phyloP scores from a whole-genome alignment of 495 filamentous ascomycete genomes.

The Xylaria telfairii region DNA sequence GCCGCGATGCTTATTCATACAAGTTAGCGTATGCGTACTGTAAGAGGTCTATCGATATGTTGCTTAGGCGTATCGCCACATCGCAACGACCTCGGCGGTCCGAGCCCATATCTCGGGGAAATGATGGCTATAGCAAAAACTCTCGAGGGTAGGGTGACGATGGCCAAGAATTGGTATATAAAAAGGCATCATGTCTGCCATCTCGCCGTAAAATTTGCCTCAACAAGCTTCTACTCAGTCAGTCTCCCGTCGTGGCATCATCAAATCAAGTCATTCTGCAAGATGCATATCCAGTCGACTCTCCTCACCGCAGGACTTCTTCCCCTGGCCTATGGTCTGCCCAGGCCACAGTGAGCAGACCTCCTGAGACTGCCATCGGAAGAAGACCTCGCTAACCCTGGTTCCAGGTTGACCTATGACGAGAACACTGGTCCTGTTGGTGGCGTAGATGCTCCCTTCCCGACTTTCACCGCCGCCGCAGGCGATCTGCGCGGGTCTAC shows the following conservation, averaged over 20 bases:
- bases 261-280: background rate
- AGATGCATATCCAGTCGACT: slow-evolving; percentile 33
- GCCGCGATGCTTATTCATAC: slow-evolving; percentile 9
- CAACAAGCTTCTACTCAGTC: slow-evolving; percentile 1
- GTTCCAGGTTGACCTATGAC: slow-evolving; percentile 37
- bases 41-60: background rate
- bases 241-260: background rate
- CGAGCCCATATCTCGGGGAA: slow-evolving; percentile 1
- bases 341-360: slow-evolving; percentile 35
- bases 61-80: background rate
- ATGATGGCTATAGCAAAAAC: background rate
- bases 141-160: background rate
- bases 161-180: slow-evolving; percentile 8
- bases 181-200: background rate
- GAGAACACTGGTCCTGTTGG: slow-evolving; percentile 45
- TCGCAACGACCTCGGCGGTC: slow-evolving; percentile 1
- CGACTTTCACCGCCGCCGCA: slow-evolving; percentile 37
- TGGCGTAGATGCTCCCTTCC: slow-evolving; percentile 44
- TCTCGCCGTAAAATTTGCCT: background rate
- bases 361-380: background rate
- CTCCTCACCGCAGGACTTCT: slow-evolving; percentile 31
- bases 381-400: slow-evolving; percentile 22
- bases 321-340: slow-evolving; percentile 32
- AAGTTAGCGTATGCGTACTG: too few relatives aligned
- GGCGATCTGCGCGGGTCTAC: slow-evolving; percentile 45